Conservation (phyloP, 768 basidiomycete genomes). For the Nevesoporus exiguus region DNA sequence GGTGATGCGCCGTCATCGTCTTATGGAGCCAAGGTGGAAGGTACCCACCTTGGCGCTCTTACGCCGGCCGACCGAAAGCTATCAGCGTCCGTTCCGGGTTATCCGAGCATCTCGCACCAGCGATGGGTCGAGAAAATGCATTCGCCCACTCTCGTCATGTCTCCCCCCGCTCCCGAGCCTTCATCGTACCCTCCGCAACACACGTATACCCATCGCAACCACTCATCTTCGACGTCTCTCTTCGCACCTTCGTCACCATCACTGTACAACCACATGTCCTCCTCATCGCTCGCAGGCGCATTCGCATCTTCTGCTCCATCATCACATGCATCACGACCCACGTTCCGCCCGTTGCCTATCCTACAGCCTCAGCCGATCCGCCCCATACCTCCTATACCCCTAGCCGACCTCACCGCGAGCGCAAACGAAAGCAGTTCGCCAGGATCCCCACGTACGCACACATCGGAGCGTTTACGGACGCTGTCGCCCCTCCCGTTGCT, state of each 20-base stretch:
- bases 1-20: constrained; percentile 22
- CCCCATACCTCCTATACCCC: constrained; percentile 33
- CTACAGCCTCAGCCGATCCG: constrained; percentile 34
- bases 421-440: constrained; percentile 15
- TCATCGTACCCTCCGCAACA: constrained; percentile 22
- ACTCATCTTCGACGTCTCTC: constrained; percentile 16
- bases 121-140: constrained; percentile 19
- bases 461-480: constrained; percentile 5
- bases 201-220: constrained; percentile 23
- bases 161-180: constrained; percentile 1
- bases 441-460: neutral
- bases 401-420: constrained; percentile 25
- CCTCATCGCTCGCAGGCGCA: constrained; percentile 29
- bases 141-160: constrained; percentile 7
- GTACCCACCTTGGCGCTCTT: constrained; percentile 1
- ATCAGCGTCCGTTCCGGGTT: constrained; percentile 33
- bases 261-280: constrained; percentile 17
- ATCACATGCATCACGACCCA: constrained; percentile 14
- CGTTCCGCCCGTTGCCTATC: constrained; percentile 23
- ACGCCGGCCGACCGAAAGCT: constrained; percentile 27
- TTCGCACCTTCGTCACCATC: constrained; percentile 19
- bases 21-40: too few relatives aligned
- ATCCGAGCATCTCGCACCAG: constrained; percentile 23
- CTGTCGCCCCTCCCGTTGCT: constrained; percentile 32
- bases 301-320: constrained; percentile 16